Base-by-base conservation (phyloP, 208 protist genomes). In the Angomonas desouzai region DNA sequence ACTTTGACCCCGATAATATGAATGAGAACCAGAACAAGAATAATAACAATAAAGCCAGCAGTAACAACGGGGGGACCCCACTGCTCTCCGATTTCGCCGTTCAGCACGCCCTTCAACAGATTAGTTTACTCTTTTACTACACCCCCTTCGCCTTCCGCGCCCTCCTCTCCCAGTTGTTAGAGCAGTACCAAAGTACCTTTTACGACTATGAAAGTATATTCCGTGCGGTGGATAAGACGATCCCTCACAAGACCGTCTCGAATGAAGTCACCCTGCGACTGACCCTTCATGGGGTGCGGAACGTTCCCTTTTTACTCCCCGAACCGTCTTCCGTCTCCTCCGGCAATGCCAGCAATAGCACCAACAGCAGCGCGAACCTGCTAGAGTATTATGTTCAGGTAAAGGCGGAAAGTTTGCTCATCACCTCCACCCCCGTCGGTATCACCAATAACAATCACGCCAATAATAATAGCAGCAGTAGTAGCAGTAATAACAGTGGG, bases 141-240 rank as follows among this genome's bases (percentile, higher is more conserved):
- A 13, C 11, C 51, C 25, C 51, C 6, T n/a, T 16, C 7, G 16
- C 11, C 51, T 57, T 33, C 25, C 10, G 25, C 4, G 25, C 11
- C 11, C 25, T 57, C 25, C 10, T 57, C 13, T 38, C 28, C 6
- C 28, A 68, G 16, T 30, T 60, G 28, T 61, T 60, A 28, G 51
- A 60, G 7, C 28, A 61, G 53, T 55, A 59, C 22, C 36, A 40
- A 40, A 55, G 43, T 36, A 68, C 40, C 23, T 30, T 30, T 11
- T 47, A 73, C 25, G 72, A 82, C 55, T 82, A 86, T 56, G 75
- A 86, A 55, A 68, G 64, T 3, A 59, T 73, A 1, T 86, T 86
- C 51, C 72, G 76, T 22, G 68, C 69, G 13, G 69, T 82, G 38
- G 79, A 86, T 28, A 64, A 73, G 28, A 73, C 66, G 30, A 66